Evolutionary conservation across 2,329 filamentous ascomycete genomes (phyloP).

Genomic region (Hawksworthiomyces lignivorus): DNA sequence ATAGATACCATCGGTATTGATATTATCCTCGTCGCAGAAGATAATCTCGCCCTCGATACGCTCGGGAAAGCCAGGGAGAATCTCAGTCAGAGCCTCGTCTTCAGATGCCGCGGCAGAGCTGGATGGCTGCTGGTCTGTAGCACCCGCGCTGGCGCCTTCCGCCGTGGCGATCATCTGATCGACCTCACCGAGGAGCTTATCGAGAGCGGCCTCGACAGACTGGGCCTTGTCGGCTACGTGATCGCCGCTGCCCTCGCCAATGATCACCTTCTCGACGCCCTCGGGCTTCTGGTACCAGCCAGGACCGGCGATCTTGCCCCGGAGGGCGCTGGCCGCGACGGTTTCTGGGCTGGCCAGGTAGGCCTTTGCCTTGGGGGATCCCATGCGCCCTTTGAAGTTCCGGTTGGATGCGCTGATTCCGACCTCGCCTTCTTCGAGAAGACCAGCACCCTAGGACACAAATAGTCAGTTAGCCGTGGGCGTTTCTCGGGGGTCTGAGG

Average conservation of each 20-base stretch:
- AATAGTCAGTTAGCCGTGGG: conserved; percentile 8
- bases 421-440: conserved; percentile 78
- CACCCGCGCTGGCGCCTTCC: conserved; percentile 15
- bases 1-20: conserved; percentile 91
- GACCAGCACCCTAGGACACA: too few species aligned
- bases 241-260: conserved; percentile 21
- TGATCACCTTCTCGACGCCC: conserved; percentile 28
- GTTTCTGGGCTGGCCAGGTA: conserved; percentile 87
- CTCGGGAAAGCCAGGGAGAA: conserved; percentile 81
- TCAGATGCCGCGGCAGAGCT: conserved; percentile 21
- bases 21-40: conserved; percentile 73
- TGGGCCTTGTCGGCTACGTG: conserved; percentile 11
- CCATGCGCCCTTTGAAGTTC: conserved; percentile 91
- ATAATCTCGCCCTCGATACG: conserved; percentile 78
- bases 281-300: conserved; percentile 59
- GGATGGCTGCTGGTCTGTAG: too few species aligned
- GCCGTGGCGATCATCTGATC: conserved; percentile 42
- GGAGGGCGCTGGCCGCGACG: conserved; percentile 79
- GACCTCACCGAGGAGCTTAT: conserved; percentile 61
- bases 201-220: conserved; percentile 58
- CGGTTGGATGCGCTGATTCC: conserved; percentile 79
- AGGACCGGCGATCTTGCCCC: conserved; percentile 65
- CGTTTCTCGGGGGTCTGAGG: conserved; percentile 65
- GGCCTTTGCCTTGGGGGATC: conserved; percentile 67
- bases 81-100: conserved; percentile 51